These are phyloP conservation scores for Starmerella scarabaei DNA, from an alignment of 805 yeast genomes.

Conservation along the genomic window DNA sequence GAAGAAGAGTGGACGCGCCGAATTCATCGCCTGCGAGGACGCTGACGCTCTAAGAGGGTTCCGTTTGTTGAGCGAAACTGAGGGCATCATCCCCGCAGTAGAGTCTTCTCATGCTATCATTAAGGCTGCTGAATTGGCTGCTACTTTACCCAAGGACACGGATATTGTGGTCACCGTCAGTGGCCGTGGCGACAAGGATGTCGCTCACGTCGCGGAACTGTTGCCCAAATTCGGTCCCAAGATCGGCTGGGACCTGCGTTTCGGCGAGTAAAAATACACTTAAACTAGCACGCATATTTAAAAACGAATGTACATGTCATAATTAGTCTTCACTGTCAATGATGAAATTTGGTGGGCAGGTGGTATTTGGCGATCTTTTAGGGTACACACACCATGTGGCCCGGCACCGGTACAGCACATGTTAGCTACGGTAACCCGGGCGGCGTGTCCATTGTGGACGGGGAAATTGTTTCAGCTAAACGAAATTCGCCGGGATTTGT, in stretches of 20 bases:
- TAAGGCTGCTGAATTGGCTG: slow-evolving; percentile 82
- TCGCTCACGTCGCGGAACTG: slow-evolving; percentile 90
- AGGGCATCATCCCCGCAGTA: slow-evolving; percentile 97
- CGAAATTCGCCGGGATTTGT: slow-evolving; percentile 5
- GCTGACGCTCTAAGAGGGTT: slow-evolving; percentile 91
- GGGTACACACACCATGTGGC: slow-evolving; percentile 6
- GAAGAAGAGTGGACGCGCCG: slow-evolving; percentile 88
- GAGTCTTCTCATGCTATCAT: slow-evolving; percentile 94
- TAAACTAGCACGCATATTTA: too few species aligned
- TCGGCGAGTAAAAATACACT: slow-evolving; percentile 24
- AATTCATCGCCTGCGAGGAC: slow-evolving; percentile 84
- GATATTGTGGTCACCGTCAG: slow-evolving; percentile 79
- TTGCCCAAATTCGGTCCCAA: slow-evolving; percentile 79
- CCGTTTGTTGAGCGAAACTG: slow-evolving; percentile 74
- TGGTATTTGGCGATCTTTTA: background rate
- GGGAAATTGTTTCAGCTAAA: slow-evolving; percentile 4
- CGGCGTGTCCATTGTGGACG: slow-evolving; percentile 6
- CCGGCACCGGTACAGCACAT: slow-evolving; percentile 7
- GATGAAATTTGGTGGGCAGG: background rate
- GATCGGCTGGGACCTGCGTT: slow-evolving; percentile 94
- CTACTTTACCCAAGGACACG: slow-evolving; percentile 64
- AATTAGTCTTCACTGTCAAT: too few species aligned
- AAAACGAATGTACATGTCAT: too few species aligned
- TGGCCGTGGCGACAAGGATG: slow-evolving; percentile 99
- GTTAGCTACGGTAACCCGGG: slow-evolving; percentile 15